Percentiles rank a stretch among this genome's conserved stretches.
phyloP scores from a whole-genome alignment of 73 alveolate genomes.

The Tetrahymena elliotti region DNA sequence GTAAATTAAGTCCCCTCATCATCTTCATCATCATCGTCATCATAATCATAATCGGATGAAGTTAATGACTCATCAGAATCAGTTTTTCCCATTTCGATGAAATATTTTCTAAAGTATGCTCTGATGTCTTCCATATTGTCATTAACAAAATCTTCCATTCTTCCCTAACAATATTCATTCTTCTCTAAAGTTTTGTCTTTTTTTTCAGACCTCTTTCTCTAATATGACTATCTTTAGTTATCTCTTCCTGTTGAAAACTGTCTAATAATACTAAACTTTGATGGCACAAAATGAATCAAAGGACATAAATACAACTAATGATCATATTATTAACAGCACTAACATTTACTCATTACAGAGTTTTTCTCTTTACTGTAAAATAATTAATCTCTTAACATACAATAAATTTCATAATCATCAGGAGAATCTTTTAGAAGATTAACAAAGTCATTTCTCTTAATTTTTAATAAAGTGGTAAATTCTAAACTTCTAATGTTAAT shows the following conservation, averaged over 20 bases:
- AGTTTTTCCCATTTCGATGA: background rate
- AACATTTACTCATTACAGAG: background rate
- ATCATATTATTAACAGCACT: background rate
- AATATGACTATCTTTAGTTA: background rate
- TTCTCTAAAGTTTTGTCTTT: background rate
- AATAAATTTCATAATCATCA: background rate
- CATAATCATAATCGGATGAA: background rate
- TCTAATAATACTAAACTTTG: background rate
- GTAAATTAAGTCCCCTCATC: background rate
- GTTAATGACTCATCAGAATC: background rate
- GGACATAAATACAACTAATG: background rate
- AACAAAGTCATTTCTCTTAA: background rate
- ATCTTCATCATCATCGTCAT: background rate
- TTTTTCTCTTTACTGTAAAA: background rate
- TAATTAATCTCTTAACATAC: background rate
- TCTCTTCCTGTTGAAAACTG: background rate
- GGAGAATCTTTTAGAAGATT: background rate
- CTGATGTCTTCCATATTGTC: background rate
- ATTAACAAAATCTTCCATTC: background rate
- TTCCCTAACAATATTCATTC: background rate
- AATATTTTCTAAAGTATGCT: background rate
- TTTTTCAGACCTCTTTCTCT: background rate
- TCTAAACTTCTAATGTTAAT: background rate
- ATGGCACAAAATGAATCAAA: background rate
- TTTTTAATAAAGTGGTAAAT: background rate